Evolutionary conservation across 116 monocot species (phyloP), one percentile per base, ranked within the genome.

Genomic region (Zostera marina): DNA sequence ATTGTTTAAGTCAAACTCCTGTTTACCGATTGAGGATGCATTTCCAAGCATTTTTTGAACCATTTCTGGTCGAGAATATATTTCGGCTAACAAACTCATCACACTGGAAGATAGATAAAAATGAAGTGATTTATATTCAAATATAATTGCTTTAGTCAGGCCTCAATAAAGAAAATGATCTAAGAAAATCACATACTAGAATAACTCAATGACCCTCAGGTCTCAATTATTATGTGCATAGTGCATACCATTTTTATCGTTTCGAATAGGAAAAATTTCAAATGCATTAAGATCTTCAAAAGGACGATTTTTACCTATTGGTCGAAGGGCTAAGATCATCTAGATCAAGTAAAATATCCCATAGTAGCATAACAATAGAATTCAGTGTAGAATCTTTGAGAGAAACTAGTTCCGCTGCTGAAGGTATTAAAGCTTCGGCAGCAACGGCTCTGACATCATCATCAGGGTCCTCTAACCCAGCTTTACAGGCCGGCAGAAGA

Each of bases 401-500:
- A 7, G 78, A 69, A 46, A 79, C 82, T 40, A 96, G 67, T 41
- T 74, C 70, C 51, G 72, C 46, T 59, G 83, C 76, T 43, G 96
- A 67, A 24, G 96, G 96, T 69, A 98, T 78, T 59, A 98, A 71
- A 41, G 83, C 82, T 52, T 98, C 96, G 41, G 96, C 90, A 61
- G 96, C 96, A 63, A 96, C 96, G 12, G 96, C 96, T 70, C 96
- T 80, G 49, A 98, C 96, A 78, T 98, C 96, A 81, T 98, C 96
- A 70, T 98, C 96, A 7, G 83, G 69, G 54, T 98, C 96, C 71
- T 90, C 83, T 14, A 98, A 60, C 46, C 96, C 96, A 74, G 82
- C 73, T 86, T 90, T 82, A 73, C 96, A 98, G 24, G 90, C 82
- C 63, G 90, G 96, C 12, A 98, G 72, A 39, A 90, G 52, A 60